These are phyloP conservation scores for Xylaria flabelliformis DNA, from an alignment of 495 filamentous ascomycete genomes.

Conservation along the genomic window DNA sequence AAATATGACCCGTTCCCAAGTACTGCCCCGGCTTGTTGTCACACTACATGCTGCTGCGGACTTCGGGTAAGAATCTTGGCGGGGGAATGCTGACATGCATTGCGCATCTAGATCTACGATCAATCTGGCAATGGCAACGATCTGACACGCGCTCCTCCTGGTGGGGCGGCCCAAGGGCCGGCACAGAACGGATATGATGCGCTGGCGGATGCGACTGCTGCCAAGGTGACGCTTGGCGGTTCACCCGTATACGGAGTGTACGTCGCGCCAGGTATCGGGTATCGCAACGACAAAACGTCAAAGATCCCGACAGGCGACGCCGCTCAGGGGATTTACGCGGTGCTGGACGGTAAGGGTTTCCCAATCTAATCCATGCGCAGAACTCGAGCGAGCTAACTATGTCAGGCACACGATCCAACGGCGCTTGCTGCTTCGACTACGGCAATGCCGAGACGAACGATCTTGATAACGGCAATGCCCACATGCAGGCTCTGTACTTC, in stretches of 20 bases:
- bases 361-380: too few relatives aligned
- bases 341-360: neutral
- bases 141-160: slow-evolving; percentile 1
- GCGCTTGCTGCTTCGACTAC: neutral
- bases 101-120: slow-evolving; percentile 7
- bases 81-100: neutral
- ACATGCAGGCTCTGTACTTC: neutral
- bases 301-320: slow-evolving; percentile 10
- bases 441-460: neutral
- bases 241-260: neutral
- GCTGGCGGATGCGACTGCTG: slow-evolving; percentile 4
- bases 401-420: neutral
- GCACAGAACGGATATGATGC: neutral
- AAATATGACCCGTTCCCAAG: neutral
- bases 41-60: neutral
- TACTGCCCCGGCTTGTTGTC: neutral
- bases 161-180: neutral
- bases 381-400: too few relatives aligned
- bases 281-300: slow-evolving; percentile 4
- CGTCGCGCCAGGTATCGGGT: slow-evolving; percentile 12
- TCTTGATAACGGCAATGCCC: neutral
- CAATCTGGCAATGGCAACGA: slow-evolving; percentile 12
- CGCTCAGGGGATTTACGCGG: slow-evolving; percentile 3
- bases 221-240: slow-evolving; percentile 4
- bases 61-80: neutral